These are phyloP conservation scores for Camelina laxa DNA, from an alignment of 345 rosid genomes.

Conservation along the genomic window DNA sequence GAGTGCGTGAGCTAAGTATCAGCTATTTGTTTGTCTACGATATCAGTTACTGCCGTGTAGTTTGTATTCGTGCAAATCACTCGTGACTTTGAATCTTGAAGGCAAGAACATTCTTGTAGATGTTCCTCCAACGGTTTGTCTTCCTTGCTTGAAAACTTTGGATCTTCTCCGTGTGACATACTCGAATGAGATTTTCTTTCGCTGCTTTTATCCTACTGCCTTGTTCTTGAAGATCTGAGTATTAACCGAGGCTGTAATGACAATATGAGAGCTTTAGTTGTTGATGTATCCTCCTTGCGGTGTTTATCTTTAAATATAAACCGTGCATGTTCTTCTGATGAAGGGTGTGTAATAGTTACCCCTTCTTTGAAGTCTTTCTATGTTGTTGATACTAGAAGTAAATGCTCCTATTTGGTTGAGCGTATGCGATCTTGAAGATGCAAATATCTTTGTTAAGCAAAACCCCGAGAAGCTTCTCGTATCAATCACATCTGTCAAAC, in stretches of 20 bases:
- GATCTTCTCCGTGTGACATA: background rate
- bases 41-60: background rate
- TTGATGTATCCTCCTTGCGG: background rate
- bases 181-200: background rate
- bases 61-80: background rate
- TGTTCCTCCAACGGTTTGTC: background rate
- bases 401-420: background rate
- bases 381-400: background rate
- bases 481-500: no score
- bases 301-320: background rate
- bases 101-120: background rate
- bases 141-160: conserved; percentile 1
- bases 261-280: background rate
- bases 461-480: no score
- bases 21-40: background rate
- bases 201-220: background rate
- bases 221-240: background rate
- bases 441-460: background rate
- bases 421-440: background rate
- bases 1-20: background rate
- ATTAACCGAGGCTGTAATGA: background rate
- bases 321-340: background rate
- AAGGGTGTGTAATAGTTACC: background rate
- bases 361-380: background rate
- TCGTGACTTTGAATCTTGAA: background rate